Evolutionary conservation across 1,284 basidiomycete genomes (phyloP), one percentile per base, ranked within the genome.

Genomic region (Laetiporus sulphureus): DNA sequence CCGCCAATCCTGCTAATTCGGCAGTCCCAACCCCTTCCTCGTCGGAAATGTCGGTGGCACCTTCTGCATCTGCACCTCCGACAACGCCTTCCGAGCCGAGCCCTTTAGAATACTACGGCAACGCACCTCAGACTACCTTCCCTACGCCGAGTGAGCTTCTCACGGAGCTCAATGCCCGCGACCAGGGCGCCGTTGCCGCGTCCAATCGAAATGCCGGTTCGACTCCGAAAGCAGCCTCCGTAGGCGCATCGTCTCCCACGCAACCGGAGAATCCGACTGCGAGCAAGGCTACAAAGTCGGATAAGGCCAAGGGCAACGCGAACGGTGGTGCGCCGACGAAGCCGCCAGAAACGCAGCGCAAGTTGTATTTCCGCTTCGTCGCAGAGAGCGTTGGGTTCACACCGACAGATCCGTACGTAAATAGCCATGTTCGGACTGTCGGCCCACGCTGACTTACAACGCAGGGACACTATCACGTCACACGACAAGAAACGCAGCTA

Each of bases 401-500:
- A 1, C 72, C 71, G 16, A 75, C 71, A 5, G 73, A 76, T 49
- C 77, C 79, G 82, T 82, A 55, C 44, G 79, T 67, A 4, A 39
- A 21, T 12, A 32, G 15, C 4, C 15, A 13, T 18, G n/a, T 5
- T 3, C 21, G 0, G 10, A 21, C 11, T 29, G 4, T 23, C 32
- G 36, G 35, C 15, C 34, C 18, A 30, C 8, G 23, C 31, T 22
- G 32, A 42, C 40, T 40, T 40, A n/a, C 8, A 16, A 5, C 10
- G 10, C 37, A 82, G 79, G 1, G 82, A 84, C 42, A 67, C 68
- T 12, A 81, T 86, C 43, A 79, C 83, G 3, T 79, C 79, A 5
- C 83, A 86, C 52, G 83, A 86, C 52, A 84, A 84, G 57, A 86
- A 85, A 52, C 64, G 83, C 1, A 70, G 79, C 46, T 83, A 85